Conservation (phyloP, 176 grass and related monocot genomes). For the Aegilops tauschii region DNA sequence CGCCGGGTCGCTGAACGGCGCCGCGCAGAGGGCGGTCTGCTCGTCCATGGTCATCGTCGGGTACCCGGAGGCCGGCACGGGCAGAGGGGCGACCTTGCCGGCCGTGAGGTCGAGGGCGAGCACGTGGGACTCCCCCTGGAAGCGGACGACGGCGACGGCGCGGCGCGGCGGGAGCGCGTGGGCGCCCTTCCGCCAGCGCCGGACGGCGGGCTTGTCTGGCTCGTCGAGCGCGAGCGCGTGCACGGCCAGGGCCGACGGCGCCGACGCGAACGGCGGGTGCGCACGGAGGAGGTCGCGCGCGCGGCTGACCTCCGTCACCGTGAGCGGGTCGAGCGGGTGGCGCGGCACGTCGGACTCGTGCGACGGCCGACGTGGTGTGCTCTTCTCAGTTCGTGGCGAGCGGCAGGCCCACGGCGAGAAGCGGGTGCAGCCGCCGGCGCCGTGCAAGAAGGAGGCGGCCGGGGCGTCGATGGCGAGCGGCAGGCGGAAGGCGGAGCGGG, state of each 20-base stretch:
- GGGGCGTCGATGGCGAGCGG: not conserved
- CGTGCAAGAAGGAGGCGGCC: conserved; percentile 14
- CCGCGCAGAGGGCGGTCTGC: conserved; percentile 34
- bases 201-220: conserved; percentile 58
- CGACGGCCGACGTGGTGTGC: not conserved
- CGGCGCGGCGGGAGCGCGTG: conserved; percentile 55
- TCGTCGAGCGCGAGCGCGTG: conserved; percentile 78
- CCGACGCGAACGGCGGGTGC: conserved; percentile 49
- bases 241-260: conserved; percentile 58
- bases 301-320: conserved; percentile 58
- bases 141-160: conserved; percentile 50
- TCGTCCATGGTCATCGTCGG: conserved; percentile 84
- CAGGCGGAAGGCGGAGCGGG: conserved; percentile 36
- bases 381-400: not conserved
- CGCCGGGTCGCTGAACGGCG: conserved; percentile 44
- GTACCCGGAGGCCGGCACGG: conserved; percentile 52
- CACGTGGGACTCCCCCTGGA: conserved; percentile 33
- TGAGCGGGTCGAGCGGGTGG: conserved; percentile 77
- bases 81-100: conserved; percentile 35
- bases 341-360: conserved; percentile 44
- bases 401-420: conserved; percentile 45
- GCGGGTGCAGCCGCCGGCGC: conserved; percentile 8
- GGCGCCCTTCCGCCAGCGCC: conserved; percentile 34
- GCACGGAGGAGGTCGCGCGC: conserved; percentile 59
- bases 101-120: conserved; percentile 52